Base-by-base conservation (phyloP, 257 asterid genomes). In the Scutellaria barbata region DNA sequence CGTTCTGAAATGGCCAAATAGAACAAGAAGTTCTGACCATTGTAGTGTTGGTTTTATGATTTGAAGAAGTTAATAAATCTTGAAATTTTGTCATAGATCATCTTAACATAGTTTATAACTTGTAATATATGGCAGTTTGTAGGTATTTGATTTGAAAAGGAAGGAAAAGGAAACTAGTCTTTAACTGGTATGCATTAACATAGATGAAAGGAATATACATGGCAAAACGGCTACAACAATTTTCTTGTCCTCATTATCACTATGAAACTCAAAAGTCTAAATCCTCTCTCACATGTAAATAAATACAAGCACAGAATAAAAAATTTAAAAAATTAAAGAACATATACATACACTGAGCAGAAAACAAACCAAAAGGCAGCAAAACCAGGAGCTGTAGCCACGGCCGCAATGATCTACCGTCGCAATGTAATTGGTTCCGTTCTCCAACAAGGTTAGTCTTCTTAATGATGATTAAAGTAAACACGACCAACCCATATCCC, bases 281-380 rank as follows among this genome's bases (percentile, higher is more conserved):
- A 35, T 40, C 78, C 58, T 62, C 73, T 55, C 67, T 46, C 74
- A 63, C 67, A 62, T 74, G 64, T 74, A 64, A 71, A 63, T 55
- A 80, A 77, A 51, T 78, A 75, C 70, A 82, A 81, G 76, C 64
- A 52, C 63, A 78, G 73, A 51, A 30, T 2, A 30, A 46, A 51
- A 48, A 20, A 25, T 16, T 68, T 54, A 40, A 75, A 81, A 20
- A 69, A 63, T 72, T 75, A 71, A 83, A 77, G 30, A 74, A 85
- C 81, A 77, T 62, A 79, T 84, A 85, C 94, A 85, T 78, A 80
- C 86, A 81, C 78, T 62, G 67, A 74, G 74, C 47, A 73, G 72
- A 51, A 72, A 66, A 84, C 73, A 63, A 71, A 73, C 41, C 47
- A 70, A 73, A 55, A n/a, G n/a, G 30, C 74, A 73, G 72, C 53